Percentiles rank a stretch among this genome's conserved stretches.
These are phyloP conservation scores for Brassica cretica DNA, from an alignment of 345 rosid species.

Conservation along the genomic window DNA sequence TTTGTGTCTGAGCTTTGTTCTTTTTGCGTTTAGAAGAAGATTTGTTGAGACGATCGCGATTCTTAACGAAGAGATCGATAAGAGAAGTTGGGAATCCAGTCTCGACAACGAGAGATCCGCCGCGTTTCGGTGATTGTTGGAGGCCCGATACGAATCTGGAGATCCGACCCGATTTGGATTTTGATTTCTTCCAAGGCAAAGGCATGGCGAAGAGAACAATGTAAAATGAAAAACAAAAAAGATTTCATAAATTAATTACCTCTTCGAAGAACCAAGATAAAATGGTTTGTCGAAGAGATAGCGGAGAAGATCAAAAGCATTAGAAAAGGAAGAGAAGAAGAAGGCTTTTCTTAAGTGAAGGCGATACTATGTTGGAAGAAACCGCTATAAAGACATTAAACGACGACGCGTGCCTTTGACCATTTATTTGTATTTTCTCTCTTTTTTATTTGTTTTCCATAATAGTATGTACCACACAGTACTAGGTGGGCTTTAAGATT, in stretches of 20 bases:
- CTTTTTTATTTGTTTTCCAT: neutral
- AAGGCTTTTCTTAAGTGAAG: slow-evolving; percentile 25
- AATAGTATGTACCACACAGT: slow-evolving; percentile 2
- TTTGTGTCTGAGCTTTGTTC: neutral
- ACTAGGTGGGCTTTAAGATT: neutral
- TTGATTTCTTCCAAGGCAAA: slow-evolving; percentile 74
- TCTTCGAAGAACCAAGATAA: slow-evolving; percentile 36
- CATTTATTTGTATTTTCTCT: neutral
- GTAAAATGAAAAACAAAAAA: neutral
- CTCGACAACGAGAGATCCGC: slow-evolving; percentile 72
- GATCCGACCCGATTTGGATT: slow-evolving; percentile 49
- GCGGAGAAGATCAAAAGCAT: slow-evolving; percentile 34
- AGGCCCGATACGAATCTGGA: slow-evolving; percentile 71
- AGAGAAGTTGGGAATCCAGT: slow-evolving; percentile 95
- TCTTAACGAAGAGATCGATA: slow-evolving; percentile 79
- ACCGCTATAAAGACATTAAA: slow-evolving; percentile 27
- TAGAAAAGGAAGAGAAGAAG: neutral
- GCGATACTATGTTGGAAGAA: slow-evolving; percentile 27
- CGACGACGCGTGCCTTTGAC: slow-evolving; percentile 38
- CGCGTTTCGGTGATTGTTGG: slow-evolving; percentile 63
- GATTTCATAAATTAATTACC: neutral
- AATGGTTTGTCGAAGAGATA: slow-evolving; percentile 39
- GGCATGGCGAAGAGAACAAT: slow-evolving; percentile 48
- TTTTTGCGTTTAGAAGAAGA: slow-evolving; percentile 39
- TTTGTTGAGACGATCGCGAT: slow-evolving; percentile 70